These are phyloP conservation scores for Verticillium zaregamsianum DNA, from an alignment of 2,329 filamentous ascomycete genomes.

Conservation along the genomic window DNA sequence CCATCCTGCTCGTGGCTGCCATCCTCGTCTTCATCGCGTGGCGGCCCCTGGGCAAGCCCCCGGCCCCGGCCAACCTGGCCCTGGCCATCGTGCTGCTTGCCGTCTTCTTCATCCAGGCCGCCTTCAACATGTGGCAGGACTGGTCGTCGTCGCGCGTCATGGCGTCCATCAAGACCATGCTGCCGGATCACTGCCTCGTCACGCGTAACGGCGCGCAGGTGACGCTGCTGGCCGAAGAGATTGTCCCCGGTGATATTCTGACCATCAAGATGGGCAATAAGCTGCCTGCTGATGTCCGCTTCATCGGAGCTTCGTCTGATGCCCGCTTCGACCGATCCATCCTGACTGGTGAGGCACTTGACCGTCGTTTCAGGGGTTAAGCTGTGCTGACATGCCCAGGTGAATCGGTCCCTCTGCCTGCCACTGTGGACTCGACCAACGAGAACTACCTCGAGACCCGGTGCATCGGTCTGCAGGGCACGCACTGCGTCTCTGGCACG, in stretches of 20 bases:
- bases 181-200: constrained; percentile 68
- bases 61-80: constrained; percentile 64
- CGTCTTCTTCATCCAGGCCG: constrained; percentile 66
- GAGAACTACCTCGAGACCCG: constrained; percentile 73
- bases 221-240: constrained; percentile 48
- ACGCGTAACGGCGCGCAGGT: constrained; percentile 53
- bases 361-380: not conserved
- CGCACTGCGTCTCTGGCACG: constrained; percentile 68
- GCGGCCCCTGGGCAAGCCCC: constrained; percentile 69
- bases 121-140: constrained; percentile 68
- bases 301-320: constrained; percentile 64
- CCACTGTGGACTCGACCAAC: constrained; percentile 62
- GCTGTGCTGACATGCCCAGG: constrained; percentile 30
- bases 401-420: constrained; percentile 62
- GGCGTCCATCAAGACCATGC: constrained; percentile 74
- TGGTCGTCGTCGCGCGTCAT: constrained; percentile 75
- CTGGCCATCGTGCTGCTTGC: constrained; percentile 68
- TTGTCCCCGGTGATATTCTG: constrained; percentile 70
- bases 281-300: constrained; percentile 68
- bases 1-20: constrained; percentile 62
- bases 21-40: constrained; percentile 74
- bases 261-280: constrained; percentile 69
- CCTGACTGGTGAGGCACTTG: constrained; percentile 50
- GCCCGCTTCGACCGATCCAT: constrained; percentile 70
- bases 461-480: constrained; percentile 75